Base-by-base conservation (phyloP, 176 grass and related monocot genomes). In the Triticum timopheevii region DNA sequence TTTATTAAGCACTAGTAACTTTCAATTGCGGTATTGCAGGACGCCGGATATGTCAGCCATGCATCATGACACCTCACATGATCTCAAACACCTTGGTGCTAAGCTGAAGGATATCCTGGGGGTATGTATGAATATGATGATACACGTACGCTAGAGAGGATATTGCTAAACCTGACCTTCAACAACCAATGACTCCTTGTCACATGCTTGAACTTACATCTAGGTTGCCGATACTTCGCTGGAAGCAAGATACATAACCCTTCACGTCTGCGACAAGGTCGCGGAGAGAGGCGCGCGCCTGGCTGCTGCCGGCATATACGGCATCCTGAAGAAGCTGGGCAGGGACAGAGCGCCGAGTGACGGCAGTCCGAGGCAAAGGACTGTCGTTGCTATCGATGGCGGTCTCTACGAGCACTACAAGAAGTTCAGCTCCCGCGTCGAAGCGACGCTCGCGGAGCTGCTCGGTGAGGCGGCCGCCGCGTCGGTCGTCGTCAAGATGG, bases 21-120 rank as follows among this genome's bases (percentile, higher is more conserved):
- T 69, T 12, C 5, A 23, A 17, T 38, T 80, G 45, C 36, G 67
- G 22, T 67, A 50, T 84, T 90, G 49, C 93, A 98, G 96, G 77
- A 98, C 92, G 2, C 96, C 96, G 3, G 78, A 91, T 88, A 90
- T 98, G 96, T 98, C 96, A 63, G 84, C 92, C 33, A 95, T 98
- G 93, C 96, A 98, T 87, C 96, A 95, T 79, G 93, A 98, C 68
- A 88, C 93, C 49, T 91, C 96, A 52, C 86, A 94, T 74, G 93
- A 95, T 90, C 93, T 98, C 33, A 92, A 69, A 59, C 68, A 95
- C 68, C 79, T 98, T 61, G 93, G 85, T 13, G 81, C 90, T 74
- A 98, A 94, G 86, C 92, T 94, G 49, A 98, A 98, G 81, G 93
- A 98, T 59, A 81, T 95, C 35, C 86, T 98, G 8, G 93, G 88